Evolutionary conservation across 2,329 filamentous ascomycete genomes (phyloP), one percentile per base, ranked within the genome.

Genomic region (Samsoniella hepiali): DNA sequence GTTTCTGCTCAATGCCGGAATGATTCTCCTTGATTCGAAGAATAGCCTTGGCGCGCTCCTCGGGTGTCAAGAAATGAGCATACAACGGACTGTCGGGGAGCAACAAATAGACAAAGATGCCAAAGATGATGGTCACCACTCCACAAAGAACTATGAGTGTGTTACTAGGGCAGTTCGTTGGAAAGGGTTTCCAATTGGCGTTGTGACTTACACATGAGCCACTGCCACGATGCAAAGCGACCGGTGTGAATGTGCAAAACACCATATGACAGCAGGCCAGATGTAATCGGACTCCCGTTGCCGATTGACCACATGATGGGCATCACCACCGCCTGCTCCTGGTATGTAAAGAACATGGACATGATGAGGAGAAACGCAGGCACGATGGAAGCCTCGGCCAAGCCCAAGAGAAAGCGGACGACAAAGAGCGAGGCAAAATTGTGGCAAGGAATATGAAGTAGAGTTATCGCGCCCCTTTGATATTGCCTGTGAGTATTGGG

Each of bases 301-400:
- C 75, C 75, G 32, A 75, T 70, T 3, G 75, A 74, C 75, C 75
- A 78, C 74, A 76, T 77, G n/a, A 74, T 70, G 1, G 74, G 74
- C 75, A 72, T 72, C 57, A 72, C 31, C 1, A 72, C 68, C 3
- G 70, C 68, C 56, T 77, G 75, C 63, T 76, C 74, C 13, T 71
- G 67, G 54, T 74, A 75, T 1, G 72, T 75, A 64, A 74, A 75
- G 59, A 76, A 75, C 71, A 76, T 75, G 5, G 72, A 75, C 66
- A 71, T 62, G 38, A 66, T 68, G 27, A 72, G 65, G 4, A 69
- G 45, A 31, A 69, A 69, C 1, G 68, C 62, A 1, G 68, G 68
- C 5, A 69, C 68, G 3, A 69, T 69, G 31, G 65, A 69, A 0
- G 68, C 71, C 53, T 73, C 71, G 50, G 68, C 69, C 13, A 72